Conservation (phyloP, 768 basidiomycete species). For the Coprinopsis cinerea region DNA sequence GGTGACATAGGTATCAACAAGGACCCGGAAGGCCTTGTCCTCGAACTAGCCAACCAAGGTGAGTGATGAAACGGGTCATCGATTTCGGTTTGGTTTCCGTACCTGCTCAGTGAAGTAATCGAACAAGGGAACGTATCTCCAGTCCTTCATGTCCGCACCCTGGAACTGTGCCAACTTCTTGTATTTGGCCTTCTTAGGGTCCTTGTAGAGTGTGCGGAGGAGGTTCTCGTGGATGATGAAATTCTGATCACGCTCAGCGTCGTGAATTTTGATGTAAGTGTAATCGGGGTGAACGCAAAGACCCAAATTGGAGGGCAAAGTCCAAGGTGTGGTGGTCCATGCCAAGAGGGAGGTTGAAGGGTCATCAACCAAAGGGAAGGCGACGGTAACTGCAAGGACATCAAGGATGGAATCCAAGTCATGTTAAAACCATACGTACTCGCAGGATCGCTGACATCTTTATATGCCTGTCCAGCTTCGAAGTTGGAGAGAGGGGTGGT, state of each 20-base stretch:
- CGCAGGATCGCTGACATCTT: slow-evolving; percentile 91
- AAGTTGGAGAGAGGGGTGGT: slow-evolving; percentile 97
- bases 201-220: slow-evolving; percentile 87
- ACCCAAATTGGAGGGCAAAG: slow-evolving; percentile 89
- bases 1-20: slow-evolving; percentile 91
- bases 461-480: slow-evolving; percentile 88
- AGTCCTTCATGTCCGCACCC: slow-evolving; percentile 91
- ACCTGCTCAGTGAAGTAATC: slow-evolving; percentile 97
- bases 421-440: no score
- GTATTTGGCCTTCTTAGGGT: slow-evolving; percentile 94
- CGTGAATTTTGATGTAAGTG: slow-evolving; percentile 95
- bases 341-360: slow-evolving; percentile 85
- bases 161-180: slow-evolving; percentile 86
- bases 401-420: no score
- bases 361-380: slow-evolving; percentile 92
- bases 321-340: slow-evolving; percentile 99
- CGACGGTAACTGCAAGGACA: slow-evolving; percentile 91
- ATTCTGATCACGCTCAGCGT: slow-evolving; percentile 77
- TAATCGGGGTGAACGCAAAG: slow-evolving; percentile 96
- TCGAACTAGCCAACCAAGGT: slow-evolving; percentile 72
- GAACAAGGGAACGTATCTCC: slow-evolving; percentile 92
- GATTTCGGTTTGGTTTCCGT: background rate
- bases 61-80: background rate
- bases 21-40: slow-evolving; percentile 84
- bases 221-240: slow-evolving; percentile 90